Base-by-base conservation (phyloP, 345 rosid genomes). In the Rhodamnia rubescens region DNA sequence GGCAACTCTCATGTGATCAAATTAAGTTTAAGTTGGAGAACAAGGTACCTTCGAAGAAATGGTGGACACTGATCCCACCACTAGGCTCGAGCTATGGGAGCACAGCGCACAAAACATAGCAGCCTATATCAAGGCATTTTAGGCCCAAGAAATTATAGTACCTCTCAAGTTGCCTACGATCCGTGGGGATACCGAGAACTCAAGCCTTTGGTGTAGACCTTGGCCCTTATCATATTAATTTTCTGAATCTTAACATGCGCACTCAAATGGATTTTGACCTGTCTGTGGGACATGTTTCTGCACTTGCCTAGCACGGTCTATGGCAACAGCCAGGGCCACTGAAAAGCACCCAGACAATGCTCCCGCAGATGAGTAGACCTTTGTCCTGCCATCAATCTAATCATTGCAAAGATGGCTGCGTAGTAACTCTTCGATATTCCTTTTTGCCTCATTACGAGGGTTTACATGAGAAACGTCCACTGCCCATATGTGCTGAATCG, bases 401-500 rank as follows among this genome's bases (percentile, higher is more conserved):
- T 32, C 52, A 32, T 53, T 29, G 81, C 58, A 74, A 49, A 44
- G 16, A 36, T 24, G 15, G 52, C 53, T 49, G 11, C 32, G 18
- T 42, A 55, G 82, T 59, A 95, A 87, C 87, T 91, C 92, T 78
- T 88, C 87, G 54, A 93, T 87, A 29, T 88, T 50, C 59, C 88
- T 90, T 88, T 95, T 89, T 81, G 96, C 96, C 88, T 94, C 94
- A 4, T 84, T 85, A 54, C 91, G 92, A 53, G 90, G 89, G 85
- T 94, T 86, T 50, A 88, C 87, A 69, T 81, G 81, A 49, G 84
- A 74, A 87, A 95, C 94, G 86, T 94, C 94, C 82, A 40, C 57
- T 53, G 93, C 96, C 96, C 98, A 94, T 83, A 95, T 56, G 85
- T 92, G 92, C 86, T 86, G 91, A 90, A 91, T 81, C 52, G 90